Conservation (phyloP, 805 yeast genomes). For the Starmerella davenportii region DNA sequence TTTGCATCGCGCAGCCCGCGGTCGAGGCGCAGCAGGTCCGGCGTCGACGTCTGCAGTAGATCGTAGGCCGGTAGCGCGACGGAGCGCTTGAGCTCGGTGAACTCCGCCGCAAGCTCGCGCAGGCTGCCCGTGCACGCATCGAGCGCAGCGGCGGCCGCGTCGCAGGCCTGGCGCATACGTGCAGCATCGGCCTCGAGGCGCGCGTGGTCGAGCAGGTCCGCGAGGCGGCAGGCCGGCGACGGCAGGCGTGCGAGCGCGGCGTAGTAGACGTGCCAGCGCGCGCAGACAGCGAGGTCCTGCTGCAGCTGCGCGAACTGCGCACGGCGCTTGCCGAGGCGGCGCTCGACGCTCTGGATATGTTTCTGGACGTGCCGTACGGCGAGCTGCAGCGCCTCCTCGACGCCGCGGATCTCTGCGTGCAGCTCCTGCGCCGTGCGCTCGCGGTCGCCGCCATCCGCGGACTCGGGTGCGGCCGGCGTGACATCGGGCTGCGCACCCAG, state of each 20-base stretch:
- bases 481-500: too few species aligned
- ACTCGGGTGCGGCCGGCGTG: too few species aligned
- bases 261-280: slow-evolving; percentile 12
- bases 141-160: neutral
- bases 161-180: neutral
- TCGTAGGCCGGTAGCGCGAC: too few species aligned
- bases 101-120: too few species aligned
- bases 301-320: slow-evolving; percentile 3
- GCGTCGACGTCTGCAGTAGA: too few species aligned
- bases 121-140: too few species aligned
- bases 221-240: slow-evolving; percentile 5
- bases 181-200: neutral
- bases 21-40: too few species aligned
- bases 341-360: slow-evolving; percentile 1
- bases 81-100: too few species aligned
- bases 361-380: slow-evolving; percentile 6
- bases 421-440: neutral
- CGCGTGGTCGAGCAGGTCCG: slow-evolving; percentile 1
- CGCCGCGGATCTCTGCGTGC: neutral
- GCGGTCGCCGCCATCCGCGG: too few species aligned
- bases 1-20: too few species aligned
- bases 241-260: slow-evolving; percentile 7
- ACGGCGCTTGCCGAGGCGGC: slow-evolving; percentile 2
- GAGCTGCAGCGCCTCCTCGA: slow-evolving; percentile 3
- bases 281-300: slow-evolving; percentile 12